Evolutionary conservation across 2,329 filamentous ascomycete genomes (phyloP).

Genomic region (Aspergillus eucalypticola): DNA sequence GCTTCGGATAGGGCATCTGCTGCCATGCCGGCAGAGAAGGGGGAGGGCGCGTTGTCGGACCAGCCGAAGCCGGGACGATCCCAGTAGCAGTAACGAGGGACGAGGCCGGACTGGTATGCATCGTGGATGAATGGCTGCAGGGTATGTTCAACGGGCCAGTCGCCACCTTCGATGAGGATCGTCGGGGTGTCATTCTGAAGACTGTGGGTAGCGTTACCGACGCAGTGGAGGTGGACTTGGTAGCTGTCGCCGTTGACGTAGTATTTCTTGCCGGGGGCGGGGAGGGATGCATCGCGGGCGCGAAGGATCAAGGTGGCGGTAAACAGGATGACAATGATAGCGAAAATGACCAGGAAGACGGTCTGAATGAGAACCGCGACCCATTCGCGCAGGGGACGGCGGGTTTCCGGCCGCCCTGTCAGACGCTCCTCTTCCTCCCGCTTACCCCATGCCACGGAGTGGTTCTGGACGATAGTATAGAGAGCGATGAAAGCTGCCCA

Average conservation of each 20-base stretch:
- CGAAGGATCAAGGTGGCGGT: constrained; percentile 79
- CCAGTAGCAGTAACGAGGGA: constrained; percentile 89
- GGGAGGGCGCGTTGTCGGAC: constrained; percentile 89
- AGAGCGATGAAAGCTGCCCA: constrained; percentile 79
- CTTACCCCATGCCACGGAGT: constrained; percentile 88
- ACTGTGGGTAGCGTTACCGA: constrained; percentile 64
- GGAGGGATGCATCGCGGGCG: constrained; percentile 73
- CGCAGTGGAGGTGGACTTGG: constrained; percentile 79
- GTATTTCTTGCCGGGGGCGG: constrained; percentile 72
- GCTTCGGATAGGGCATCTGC: constrained; percentile 86
- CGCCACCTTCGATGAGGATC: constrained; percentile 81
- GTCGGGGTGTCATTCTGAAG: constrained; percentile 63
- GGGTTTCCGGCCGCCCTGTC: constrained; percentile 83
- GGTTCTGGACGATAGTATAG: constrained; percentile 78
- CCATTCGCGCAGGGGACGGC: constrained; percentile 83
- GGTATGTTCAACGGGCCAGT: constrained; percentile 73
- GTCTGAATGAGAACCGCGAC: constrained; percentile 74
- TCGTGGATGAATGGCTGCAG: constrained; percentile 78
- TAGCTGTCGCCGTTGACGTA: constrained; percentile 84
- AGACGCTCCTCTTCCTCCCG: constrained; percentile 87
- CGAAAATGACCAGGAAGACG: constrained; percentile 68
- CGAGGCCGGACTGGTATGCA: constrained; percentile 75
- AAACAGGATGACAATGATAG: constrained; percentile 69
- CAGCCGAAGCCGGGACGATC: constrained; percentile 89
- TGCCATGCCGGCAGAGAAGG: constrained; percentile 90